Evolutionary conservation across 345 rosid genomes (phyloP).

Genomic region (Brassica cretica): DNA sequence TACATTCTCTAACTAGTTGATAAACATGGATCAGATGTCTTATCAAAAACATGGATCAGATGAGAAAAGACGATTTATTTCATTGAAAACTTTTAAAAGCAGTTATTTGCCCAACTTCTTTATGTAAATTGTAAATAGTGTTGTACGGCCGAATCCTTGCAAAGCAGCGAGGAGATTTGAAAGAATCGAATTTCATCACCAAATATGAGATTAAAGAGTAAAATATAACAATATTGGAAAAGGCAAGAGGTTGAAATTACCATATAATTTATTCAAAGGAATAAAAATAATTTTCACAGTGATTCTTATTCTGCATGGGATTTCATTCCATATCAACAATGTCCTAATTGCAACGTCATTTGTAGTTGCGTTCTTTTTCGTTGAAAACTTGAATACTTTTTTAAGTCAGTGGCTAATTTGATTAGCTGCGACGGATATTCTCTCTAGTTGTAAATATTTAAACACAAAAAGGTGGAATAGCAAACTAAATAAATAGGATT

Average conservation of each 20-base stretch:
- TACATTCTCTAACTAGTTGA: not conserved
- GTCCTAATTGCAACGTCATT: slow-evolving; percentile 25
- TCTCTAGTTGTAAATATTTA: slow-evolving; percentile 24
- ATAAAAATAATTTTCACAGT: not conserved
- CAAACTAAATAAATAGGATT: slow-evolving; percentile 16
- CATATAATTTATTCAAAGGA: slow-evolving; percentile 14
- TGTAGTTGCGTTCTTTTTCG: not conserved
- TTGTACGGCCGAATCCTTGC: slow-evolving; percentile 33
- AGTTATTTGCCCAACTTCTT: not conserved
- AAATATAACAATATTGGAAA: not conserved
- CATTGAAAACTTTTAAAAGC: not conserved
- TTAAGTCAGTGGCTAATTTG: slow-evolving; percentile 12
- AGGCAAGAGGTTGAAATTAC: slow-evolving; percentile 8
- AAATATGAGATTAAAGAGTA: slow-evolving; percentile 15
- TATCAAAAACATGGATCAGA: slow-evolving; percentile 2
- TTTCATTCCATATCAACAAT: slow-evolving; percentile 12
- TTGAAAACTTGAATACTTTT: not conserved
- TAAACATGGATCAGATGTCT: slow-evolving; percentile 5
- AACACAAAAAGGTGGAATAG: slow-evolving; percentile 2
- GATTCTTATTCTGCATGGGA: slow-evolving; percentile 30
- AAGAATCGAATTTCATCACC: slow-evolving; percentile 27
- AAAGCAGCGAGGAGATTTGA: slow-evolving; percentile 22
- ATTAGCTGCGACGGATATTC: slow-evolving; percentile 20
- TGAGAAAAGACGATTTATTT: not conserved
- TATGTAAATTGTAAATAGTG: not conserved